Base-by-base conservation (phyloP, 129 eudicot species). In the Solidago caesia region DNA sequence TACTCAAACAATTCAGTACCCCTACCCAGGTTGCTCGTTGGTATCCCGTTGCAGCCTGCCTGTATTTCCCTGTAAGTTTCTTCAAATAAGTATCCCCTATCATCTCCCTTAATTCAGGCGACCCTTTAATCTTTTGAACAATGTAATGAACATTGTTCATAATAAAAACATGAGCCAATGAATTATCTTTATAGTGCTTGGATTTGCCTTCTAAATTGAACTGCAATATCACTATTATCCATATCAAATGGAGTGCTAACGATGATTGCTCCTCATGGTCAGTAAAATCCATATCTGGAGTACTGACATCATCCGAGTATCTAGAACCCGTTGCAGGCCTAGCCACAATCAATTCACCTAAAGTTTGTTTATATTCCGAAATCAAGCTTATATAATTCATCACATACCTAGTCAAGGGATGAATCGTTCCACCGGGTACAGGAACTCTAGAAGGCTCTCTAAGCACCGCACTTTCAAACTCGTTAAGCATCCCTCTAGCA, bases 301-400 rank as follows among this genome's bases (percentile, higher is more conserved):
- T 59, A 12, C 75, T 68, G 1, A 64, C 12, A 81, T 87, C 92
- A 44, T 80, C 84, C 7, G 87, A 79, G 43, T 84, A 72, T 80
- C 89, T 72, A 26, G 82, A 71, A 14, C 84, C 89, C 0, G 91
- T 77, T 13, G 79, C 57, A 12, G 96, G 96, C 74, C 79, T 82
- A 7, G 88, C 77, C 3, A 85, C 85, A 33, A 88, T 86, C 58
- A 90, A 45, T 55, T 91, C 89, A 42, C 77, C 33, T 73, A 91
- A 64, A 1, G 89, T 86, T 52, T 82, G 82, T 78, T 86, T 86
- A 41, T 86, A 91, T 58, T 88, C 95, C 27, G 88, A 80, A 4
- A 91, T 88, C 82, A 88, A 79, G 42, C 88, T 91, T 6, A 82
- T 73, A 53, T 88, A 91, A 48, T 91, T 91, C 97, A 91, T 91